phyloP scores from a whole-genome alignment of 2,329 filamentous ascomycete genomes.

The Fusarium brachygibbosum region DNA sequence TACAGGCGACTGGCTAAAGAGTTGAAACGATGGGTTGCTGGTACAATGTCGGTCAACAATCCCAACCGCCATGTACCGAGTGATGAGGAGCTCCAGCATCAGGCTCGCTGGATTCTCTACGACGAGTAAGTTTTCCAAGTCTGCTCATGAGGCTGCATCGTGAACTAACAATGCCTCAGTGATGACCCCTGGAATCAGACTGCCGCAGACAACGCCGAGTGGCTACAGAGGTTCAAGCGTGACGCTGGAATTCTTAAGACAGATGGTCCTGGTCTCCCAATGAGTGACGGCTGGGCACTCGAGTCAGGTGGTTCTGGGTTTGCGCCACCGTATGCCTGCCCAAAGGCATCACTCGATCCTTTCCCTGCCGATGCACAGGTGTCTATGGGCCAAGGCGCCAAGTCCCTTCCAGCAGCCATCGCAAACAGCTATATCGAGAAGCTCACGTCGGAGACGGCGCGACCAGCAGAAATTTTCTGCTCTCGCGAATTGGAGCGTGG shows the following conservation, averaged over 20 bases:
- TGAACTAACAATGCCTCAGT: constrained; percentile 53
- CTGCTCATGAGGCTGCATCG: not conserved
- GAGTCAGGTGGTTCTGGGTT: constrained; percentile 68
- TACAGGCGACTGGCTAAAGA: constrained; percentile 68
- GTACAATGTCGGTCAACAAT: constrained; percentile 70
- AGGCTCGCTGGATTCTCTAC: constrained; percentile 73
- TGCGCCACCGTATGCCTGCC: constrained; percentile 66
- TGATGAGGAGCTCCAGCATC: constrained; percentile 74
- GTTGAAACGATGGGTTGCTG: constrained; percentile 65
- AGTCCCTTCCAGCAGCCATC: constrained; percentile 60
- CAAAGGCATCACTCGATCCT: constrained; percentile 56
- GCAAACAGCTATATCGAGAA: constrained; percentile 64
- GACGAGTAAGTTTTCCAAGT: constrained; percentile 64
- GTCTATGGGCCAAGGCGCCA: constrained; percentile 54
- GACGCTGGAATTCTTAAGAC: constrained; percentile 66
- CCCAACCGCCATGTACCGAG: constrained; percentile 70
- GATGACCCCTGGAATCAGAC: constrained; percentile 76
- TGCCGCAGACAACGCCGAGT: constrained; percentile 73
- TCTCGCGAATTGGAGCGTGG: constrained; percentile 70
- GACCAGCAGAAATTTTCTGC: constrained; percentile 68
- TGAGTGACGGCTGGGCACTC: constrained; percentile 60
- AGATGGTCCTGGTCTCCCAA: constrained; percentile 64
- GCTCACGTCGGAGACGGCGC: constrained; percentile 59
- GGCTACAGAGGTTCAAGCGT: constrained; percentile 73
- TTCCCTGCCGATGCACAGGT: constrained; percentile 54